Evolutionary conservation across 768 basidiomycete genomes (phyloP).

Genomic region (Boletus reticulatus): DNA sequence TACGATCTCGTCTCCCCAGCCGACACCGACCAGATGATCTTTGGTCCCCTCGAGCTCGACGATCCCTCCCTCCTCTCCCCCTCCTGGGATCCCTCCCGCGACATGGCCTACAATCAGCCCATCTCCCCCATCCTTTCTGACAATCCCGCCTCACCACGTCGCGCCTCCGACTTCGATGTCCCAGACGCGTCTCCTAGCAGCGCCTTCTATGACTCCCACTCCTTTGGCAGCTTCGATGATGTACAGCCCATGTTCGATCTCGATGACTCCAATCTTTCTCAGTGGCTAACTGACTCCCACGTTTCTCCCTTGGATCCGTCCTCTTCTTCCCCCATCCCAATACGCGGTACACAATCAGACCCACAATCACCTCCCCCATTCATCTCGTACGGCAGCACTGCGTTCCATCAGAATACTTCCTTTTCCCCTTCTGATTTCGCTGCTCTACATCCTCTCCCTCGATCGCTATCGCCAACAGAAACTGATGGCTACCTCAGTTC

Average conservation of each 20-base stretch:
- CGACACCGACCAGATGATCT: conserved; percentile 35
- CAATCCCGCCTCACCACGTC: conserved; percentile 41
- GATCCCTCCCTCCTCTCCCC: conserved; percentile 28
- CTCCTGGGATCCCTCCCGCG: conserved; percentile 28
- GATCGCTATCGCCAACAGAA: conserved; percentile 58
- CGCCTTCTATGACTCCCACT: conserved; percentile 33
- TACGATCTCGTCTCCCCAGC: conserved; percentile 36
- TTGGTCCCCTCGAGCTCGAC: conserved; percentile 34
- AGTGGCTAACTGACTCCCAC: conserved; percentile 68
- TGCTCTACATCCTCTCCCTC: conserved; percentile 58
- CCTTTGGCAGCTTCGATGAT: conserved; percentile 33
- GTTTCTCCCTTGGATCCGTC: conserved; percentile 30
- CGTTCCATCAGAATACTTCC: conserved; percentile 47
- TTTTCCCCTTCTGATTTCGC: conserved; percentile 65
- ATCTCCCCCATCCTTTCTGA: conserved; percentile 40
- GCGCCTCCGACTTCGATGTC: conserved; percentile 40
- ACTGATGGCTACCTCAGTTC: conserved; percentile 44
- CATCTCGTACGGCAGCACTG: conserved; percentile 45
- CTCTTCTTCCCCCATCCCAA: conserved; percentile 62
- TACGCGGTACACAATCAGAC: conserved; percentile 46
- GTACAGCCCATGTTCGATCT: conserved; percentile 38
- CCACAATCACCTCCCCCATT: conserved; percentile 46
- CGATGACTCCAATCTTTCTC: conserved; percentile 42
- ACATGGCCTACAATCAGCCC: conserved; percentile 38
- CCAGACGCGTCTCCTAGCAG: conserved; percentile 39